Conservation (phyloP, 2,329 filamentous ascomycete genomes). For the Cadophora luteo-olivacea region DNA sequence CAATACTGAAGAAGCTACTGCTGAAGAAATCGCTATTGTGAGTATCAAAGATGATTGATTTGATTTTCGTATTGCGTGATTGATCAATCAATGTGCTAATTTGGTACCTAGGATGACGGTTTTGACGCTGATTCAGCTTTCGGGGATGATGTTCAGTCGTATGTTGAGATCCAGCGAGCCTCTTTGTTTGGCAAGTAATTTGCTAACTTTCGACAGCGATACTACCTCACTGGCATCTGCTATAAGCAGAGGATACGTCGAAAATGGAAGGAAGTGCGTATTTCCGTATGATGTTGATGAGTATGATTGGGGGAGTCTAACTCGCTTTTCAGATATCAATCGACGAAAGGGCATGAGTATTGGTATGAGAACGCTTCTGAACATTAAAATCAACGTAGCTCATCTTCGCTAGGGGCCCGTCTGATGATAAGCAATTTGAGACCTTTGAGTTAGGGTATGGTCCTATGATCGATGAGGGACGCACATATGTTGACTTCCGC, state of each 20-base stretch:
- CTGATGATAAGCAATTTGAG: conserved; percentile 10
- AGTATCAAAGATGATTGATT: neutral
- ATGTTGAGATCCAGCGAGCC: neutral
- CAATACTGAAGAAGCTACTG: neutral
- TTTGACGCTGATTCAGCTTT: conserved; percentile 13
- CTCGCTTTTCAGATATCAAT: neutral
- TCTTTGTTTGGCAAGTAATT: neutral
- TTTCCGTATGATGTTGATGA: neutral
- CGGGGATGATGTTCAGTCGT: conserved; percentile 5
- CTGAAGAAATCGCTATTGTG: conserved; percentile 3
- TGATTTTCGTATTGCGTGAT: no score
- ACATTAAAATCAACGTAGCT: neutral
- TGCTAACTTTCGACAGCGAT: neutral
- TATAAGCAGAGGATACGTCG: conserved; percentile 10
- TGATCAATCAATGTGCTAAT: no score
- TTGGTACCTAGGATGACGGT: neutral
- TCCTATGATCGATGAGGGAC: neutral
- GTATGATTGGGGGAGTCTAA: neutral
- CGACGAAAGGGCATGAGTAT: conserved; percentile 10
- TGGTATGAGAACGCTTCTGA: neutral
- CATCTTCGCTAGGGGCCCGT: neutral
- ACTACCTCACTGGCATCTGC: conserved; percentile 3
- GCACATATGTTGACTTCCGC: neutral
- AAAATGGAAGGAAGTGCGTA: conserved; percentile 6
- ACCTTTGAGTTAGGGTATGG: conserved; percentile 5